Percentiles rank a stretch among this genome's conserved stretches.
These are phyloP conservation scores for Saccharomycopsis hybrid DNA, from an alignment of 1,139 yeast species.

Conservation along the genomic window DNA sequence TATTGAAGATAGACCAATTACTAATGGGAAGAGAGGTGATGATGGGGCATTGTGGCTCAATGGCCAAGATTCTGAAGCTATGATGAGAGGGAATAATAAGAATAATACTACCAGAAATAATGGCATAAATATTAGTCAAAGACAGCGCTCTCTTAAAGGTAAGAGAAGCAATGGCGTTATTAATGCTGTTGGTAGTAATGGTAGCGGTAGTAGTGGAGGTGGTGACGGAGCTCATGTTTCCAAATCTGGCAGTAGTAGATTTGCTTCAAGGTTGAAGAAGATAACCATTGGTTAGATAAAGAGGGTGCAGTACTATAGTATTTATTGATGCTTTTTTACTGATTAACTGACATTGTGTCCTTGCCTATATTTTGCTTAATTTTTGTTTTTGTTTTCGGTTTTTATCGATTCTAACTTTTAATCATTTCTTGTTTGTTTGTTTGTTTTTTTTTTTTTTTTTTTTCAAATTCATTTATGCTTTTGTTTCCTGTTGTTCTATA, in stretches of 20 bases:
- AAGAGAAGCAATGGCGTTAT: background rate
- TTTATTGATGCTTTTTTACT: too few species aligned
- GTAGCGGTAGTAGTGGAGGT: background rate
- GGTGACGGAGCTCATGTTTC: background rate
- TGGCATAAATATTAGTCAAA: background rate
- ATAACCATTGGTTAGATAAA: background rate
- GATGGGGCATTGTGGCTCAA: conserved; percentile 19
- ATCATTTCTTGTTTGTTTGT: too few species aligned
- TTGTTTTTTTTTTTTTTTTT: too few species aligned
- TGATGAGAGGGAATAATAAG: background rate
- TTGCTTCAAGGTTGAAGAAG: conserved; percentile 1
- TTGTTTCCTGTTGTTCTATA: too few species aligned
- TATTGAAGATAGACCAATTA: conserved; percentile 18
- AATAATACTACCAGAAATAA: background rate
- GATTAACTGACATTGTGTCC: too few species aligned
- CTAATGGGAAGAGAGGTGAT: conserved; percentile 20
- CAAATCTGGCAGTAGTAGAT: background rate
- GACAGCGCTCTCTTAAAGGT: background rate
- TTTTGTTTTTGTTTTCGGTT: too few species aligned
- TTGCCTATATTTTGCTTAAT: too few species aligned
- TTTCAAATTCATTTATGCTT: too few species aligned
- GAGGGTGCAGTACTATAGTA: too few species aligned
- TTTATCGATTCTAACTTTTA: too few species aligned
- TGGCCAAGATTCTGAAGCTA: conserved; percentile 5
- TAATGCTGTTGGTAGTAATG: background rate